Evolutionary conservation across 2,329 filamentous ascomycete species (phyloP), one percentile per base, ranked within the genome.

Genomic region (Gremmenia infestans): DNA sequence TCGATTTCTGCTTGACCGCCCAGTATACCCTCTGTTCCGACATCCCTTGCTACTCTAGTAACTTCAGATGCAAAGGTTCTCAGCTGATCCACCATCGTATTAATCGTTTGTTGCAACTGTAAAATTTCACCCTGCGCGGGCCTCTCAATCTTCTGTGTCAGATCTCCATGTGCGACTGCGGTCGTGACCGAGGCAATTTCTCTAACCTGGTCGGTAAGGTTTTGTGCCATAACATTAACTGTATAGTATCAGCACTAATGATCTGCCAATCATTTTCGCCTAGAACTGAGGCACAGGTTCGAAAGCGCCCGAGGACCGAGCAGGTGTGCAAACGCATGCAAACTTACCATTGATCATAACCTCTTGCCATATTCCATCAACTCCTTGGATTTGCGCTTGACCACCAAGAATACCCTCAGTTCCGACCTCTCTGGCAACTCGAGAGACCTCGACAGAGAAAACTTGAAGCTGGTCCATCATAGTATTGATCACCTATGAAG

Each of bases 391-490:
- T 71, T 91, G 88, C 57, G 93, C 93, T 72, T 97, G 93, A 45
- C 93, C 93, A 67, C 93, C 93, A 43, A 97, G 85, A 60, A 94
- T 87, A 69, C 93, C 93, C 72, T 97, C 92, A 12, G 93, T 97
- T 65, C 93, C 93, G 77, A 97, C 93, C 73, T 97, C 93, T 72
- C 91, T 89, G 52, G 93, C 93, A 64, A 97, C 86, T 64, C 91
- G 88, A 36, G 93, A 97, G 68, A 97, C 93, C 76, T 97, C 92
- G 72, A 90, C 95, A 62, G 93, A 93, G 73, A 97, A 97, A 58
- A 95, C 89, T 71, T 97, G 92, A 57, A 97, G 81, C 73, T 97
- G 93, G 70, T 97, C 93, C 84, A 97, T 96, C 93, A 97, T 97
- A 64, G 89, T 95, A 72, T 97, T 97, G 76, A 97, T 97, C 37